Conservation (phyloP, 106 monocot species). For the Dioscorea zingiberensis region DNA sequence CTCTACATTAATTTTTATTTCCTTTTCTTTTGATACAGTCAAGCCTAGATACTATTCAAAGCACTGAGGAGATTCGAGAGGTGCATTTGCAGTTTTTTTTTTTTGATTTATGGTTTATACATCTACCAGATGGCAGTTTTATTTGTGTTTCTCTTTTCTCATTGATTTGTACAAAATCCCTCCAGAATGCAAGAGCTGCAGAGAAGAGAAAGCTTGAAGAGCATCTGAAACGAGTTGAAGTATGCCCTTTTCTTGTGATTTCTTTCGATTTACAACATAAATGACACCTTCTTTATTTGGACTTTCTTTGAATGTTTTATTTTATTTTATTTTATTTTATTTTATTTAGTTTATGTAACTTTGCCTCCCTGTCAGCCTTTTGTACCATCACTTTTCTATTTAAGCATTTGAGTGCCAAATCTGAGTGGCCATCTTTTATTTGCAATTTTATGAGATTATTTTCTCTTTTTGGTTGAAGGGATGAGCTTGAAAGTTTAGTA, state of each 20-base stretch:
- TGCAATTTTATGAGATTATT: too few relatives aligned
- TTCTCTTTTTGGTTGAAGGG: too few relatives aligned
- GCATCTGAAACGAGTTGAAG: conserved; percentile 60
- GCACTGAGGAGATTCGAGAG: conserved; percentile 74
- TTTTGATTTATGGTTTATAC: too few relatives aligned
- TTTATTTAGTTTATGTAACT: too few relatives aligned
- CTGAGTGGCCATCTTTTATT: too few relatives aligned
- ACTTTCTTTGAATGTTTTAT: too few relatives aligned
- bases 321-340: too few relatives aligned
- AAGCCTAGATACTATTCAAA: conserved; percentile 74
- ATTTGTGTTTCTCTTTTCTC: background rate
- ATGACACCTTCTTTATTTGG: too few relatives aligned
- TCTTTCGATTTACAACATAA: background rate
- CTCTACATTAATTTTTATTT: background rate
- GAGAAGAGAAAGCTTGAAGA: conserved; percentile 75
- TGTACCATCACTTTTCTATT: too few relatives aligned
- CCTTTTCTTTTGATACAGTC: conserved; percentile 36
- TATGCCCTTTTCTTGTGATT: conserved; percentile 22
- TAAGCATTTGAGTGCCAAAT: too few relatives aligned
- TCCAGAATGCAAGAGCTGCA: conserved; percentile 53
- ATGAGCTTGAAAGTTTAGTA: too few relatives aligned
- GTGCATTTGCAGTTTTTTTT: conserved; percentile 26
- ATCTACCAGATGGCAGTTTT: background rate
- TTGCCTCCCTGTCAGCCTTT: too few relatives aligned
- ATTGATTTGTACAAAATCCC: background rate